Percentiles rank a stretch among this genome's conserved stretches.
These are phyloP conservation scores for Lithocarpus polystachyus DNA, from an alignment of 306 rosid species.

Conservation along the genomic window DNA sequence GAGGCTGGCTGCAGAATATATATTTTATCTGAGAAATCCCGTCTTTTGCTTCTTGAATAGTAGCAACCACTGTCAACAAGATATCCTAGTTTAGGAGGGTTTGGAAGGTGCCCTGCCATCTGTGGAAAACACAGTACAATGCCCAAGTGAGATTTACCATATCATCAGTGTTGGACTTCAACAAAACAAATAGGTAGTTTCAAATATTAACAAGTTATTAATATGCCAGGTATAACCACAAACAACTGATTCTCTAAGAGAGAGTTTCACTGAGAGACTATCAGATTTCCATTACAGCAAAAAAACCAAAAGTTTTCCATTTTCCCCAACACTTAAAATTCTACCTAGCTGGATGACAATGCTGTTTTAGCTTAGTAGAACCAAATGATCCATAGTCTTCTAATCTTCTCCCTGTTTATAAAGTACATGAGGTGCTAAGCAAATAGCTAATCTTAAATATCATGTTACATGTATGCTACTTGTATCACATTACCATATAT, in stretches of 20 bases:
- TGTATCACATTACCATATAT: too few species aligned
- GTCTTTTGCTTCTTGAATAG: constrained; percentile 82
- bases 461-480: too few species aligned
- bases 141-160: neutral
- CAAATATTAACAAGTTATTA: neutral
- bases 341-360: neutral
- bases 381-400: too few species aligned
- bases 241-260: neutral
- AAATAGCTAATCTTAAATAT: too few species aligned
- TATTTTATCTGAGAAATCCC: constrained; percentile 69
- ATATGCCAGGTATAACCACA: neutral
- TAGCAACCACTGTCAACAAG: constrained; percentile 50
- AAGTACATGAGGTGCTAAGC: too few species aligned
- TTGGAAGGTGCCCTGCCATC: constrained; percentile 36
- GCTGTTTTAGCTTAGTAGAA: too few species aligned
- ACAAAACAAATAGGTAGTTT: neutral
- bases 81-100: constrained; percentile 25
- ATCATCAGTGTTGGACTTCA: neutral
- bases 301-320: neutral
- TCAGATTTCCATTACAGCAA: neutral
- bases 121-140: neutral
- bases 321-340: neutral
- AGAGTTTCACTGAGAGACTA: neutral
- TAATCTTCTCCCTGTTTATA: too few species aligned
- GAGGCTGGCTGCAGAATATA: constrained; percentile 61